Evolutionary conservation across 345 rosid species (phyloP), one percentile per base, ranked within the genome.

Genomic region (Arabidopsis suecica): DNA sequence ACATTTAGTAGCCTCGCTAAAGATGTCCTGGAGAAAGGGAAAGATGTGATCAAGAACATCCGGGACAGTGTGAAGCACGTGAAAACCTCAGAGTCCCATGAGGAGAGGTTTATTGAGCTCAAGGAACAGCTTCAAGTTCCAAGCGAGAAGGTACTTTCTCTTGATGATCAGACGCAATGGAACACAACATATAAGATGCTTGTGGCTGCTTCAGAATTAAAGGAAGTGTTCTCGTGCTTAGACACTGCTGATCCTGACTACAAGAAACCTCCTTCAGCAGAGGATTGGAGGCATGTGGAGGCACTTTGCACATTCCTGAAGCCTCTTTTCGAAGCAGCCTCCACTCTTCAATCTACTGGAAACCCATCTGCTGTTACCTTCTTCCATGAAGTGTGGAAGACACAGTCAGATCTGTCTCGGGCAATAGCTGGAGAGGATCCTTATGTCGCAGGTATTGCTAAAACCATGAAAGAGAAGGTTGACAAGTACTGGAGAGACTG

Each of bases 91-190:
- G 91, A 94, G 58, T 88, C 91, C 10, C 91, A 86, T 0, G 97
- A 90, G 82, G 96, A 91, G 61, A 94, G 87, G 83, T 94, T 94
- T 79, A 59, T 89, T 54, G 96, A 88, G 81, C 91, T 94, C 58
- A 94, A 87, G 83, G 86, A 87, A 69, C 97, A 89, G 71, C 96
- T 94, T 77, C 96, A 90, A 75, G 95, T 91, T 47, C 96, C 91
- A 3, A 90, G 88, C 13, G 92, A 88, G 28, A 86, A 82, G 81
- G 81, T 71, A 67, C 90, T 90, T 9, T 80, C 76, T 23, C 83
- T 94, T n/a, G 97, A 91, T 67, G 83, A 94, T 55, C 86, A 83
- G 78, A 84, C 82, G 69, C 86, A 82, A 40, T 94, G 98, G 98
- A 86, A 86, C 83, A 86, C 93, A 3, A 91, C 97, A 2, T 90